Conservation (phyloP, 192 early-diverging fungal genomes). For the Obelidium mucronatum region DNA sequence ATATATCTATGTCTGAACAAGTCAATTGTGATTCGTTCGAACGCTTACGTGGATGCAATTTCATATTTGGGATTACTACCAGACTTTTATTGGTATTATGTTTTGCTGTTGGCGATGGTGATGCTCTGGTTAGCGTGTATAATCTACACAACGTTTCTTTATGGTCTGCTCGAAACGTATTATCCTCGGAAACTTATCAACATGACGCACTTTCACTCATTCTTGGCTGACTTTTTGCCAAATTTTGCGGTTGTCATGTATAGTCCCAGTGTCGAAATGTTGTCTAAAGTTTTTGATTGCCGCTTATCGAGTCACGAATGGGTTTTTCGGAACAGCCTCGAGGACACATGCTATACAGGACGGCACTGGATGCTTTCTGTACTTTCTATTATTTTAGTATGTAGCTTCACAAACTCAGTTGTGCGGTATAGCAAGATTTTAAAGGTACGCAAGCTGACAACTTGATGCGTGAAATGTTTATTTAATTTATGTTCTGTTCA, state of each 20-base stretch:
- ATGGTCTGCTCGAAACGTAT: neutral
- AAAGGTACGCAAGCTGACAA: too few relatives aligned
- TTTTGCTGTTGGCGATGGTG: neutral
- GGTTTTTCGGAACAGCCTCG: neutral
- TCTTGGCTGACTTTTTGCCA: neutral
- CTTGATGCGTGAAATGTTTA: too few relatives aligned
- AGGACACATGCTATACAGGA: neutral
- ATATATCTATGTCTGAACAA: conserved; percentile 9
- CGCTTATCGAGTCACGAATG: neutral
- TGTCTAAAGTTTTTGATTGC: conserved; percentile 21
- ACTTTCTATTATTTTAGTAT: neutral
- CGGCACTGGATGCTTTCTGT: neutral
- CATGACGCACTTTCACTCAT: neutral
- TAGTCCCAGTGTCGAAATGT: conserved; percentile 11
- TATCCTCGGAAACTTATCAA: neutral
- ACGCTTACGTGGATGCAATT: neutral
- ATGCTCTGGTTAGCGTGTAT: conserved; percentile 11
- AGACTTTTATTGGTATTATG: neutral
- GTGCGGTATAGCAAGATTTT: conserved; percentile 29
- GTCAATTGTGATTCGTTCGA: neutral
- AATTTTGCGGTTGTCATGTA: conserved; percentile 4
- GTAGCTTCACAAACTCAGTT: conserved; percentile 7
- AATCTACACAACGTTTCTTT: neutral
- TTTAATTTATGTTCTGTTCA: neutral
- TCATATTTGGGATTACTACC: neutral